A percentile compares a stretch with the other conserved stretches of the same genome.
Evolutionary conservation across 2,329 filamentous ascomycete genomes (phyloP).

Genomic region (Akanthomyces uredinophilus): DNA sequence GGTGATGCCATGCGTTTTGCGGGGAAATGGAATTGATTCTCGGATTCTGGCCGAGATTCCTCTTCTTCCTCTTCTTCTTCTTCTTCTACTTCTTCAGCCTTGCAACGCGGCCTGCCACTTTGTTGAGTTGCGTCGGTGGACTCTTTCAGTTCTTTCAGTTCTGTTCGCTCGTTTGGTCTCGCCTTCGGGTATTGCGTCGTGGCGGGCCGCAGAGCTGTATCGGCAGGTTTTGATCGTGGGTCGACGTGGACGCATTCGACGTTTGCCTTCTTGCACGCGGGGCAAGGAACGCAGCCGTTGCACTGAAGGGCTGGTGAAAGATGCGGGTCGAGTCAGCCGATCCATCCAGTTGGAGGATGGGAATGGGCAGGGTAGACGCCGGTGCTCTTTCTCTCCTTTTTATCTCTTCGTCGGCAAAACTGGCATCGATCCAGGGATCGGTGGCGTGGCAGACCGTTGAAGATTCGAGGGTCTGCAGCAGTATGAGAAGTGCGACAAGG

Average conservation of each 20-base stretch:
- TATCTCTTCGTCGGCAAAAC: constrained; percentile 3
- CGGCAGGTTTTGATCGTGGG: neutral
- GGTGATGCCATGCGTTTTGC: too few relatives aligned
- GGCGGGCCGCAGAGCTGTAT: neutral
- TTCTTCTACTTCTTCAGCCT: too few relatives aligned
- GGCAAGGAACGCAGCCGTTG: neutral
- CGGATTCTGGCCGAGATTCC: too few relatives aligned
- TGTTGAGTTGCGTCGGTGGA: neutral
- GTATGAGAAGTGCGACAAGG: neutral
- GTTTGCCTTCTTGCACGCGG: neutral
- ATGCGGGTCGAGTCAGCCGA: neutral
- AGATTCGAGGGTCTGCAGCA: neutral
- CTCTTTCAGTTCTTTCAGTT: too few relatives aligned
- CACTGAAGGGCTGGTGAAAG: neutral
- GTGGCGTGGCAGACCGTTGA: neutral
- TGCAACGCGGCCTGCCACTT: neutral
- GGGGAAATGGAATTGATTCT: too few relatives aligned
- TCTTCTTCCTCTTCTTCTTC: too few relatives aligned
- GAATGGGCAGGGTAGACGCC: neutral
- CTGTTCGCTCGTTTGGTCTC: too few relatives aligned
- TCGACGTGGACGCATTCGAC: neutral
- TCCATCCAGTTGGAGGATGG: neutral
- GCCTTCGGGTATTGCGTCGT: neutral
- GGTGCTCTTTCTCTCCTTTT: neutral
- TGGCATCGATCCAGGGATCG: neutral